Conservation (phyloP, 345 rosid species). For the Lepidium aucheri region DNA sequence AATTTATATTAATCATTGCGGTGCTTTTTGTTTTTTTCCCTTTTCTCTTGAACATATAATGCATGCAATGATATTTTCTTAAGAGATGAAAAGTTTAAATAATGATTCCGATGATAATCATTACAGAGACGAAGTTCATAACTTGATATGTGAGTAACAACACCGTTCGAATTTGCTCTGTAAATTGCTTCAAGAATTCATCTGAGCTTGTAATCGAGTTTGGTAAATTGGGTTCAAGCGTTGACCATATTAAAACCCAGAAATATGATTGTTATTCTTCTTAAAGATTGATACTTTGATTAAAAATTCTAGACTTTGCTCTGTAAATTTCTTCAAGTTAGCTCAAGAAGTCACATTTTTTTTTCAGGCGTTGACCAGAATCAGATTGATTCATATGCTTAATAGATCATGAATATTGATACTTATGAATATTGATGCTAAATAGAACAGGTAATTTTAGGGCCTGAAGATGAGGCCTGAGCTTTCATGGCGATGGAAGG, state of each 20-base stretch:
- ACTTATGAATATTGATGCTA: neutral
- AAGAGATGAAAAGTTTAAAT: neutral
- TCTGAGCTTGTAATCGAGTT: neutral
- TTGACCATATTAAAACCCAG: neutral
- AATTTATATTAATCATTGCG: neutral
- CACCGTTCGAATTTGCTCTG: neutral
- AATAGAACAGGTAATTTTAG: neutral
- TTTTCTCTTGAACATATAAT: neutral
- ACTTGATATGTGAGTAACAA: neutral
- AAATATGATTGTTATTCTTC: neutral
- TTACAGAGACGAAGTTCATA: neutral
- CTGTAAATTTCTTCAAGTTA: neutral
- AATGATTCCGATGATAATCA: neutral
- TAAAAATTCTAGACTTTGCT: neutral
- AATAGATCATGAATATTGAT: neutral
- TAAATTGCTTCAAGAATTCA: neutral
- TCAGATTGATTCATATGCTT: neutral
- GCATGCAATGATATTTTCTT: conserved; percentile 27
- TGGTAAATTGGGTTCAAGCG: neutral
- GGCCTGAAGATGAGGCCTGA: conserved; percentile 41
- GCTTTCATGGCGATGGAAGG: conserved; percentile 31
- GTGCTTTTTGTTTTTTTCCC: neutral
- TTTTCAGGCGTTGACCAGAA: neutral
- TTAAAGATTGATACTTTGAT: neutral
- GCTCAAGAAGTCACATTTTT: neutral